Evolutionary conservation across 2,329 filamentous ascomycete genomes (phyloP).

Genomic region (Beauveria scarabaeidicola): DNA sequence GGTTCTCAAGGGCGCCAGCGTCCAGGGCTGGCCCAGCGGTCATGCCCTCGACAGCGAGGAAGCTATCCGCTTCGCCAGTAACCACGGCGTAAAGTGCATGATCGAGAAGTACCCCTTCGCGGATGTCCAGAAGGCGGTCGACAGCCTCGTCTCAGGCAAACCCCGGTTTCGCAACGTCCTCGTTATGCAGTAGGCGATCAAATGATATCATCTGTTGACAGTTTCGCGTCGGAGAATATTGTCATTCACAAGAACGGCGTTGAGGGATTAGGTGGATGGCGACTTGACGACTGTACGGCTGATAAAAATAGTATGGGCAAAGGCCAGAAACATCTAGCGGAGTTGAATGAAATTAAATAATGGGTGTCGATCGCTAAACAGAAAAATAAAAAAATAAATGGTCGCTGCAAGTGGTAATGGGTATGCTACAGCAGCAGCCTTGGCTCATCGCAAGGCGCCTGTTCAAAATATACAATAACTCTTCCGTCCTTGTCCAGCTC

Average conservation of each 20-base stretch:
- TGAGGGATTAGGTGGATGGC: neutral
- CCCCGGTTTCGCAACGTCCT: slow-evolving; percentile 39
- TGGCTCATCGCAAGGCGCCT: slow-evolving; percentile 28
- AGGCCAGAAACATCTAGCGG: neutral
- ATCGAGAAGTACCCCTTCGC: slow-evolving; percentile 55
- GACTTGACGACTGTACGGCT: neutral
- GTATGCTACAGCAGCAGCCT: slow-evolving; percentile 35
- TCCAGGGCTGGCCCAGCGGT: slow-evolving; percentile 57
- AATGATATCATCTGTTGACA: neutral
- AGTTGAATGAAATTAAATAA: neutral
- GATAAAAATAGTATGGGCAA: neutral
- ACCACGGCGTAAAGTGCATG: slow-evolving; percentile 55
- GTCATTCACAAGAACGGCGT: neutral
- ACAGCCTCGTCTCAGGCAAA: slow-evolving; percentile 31
- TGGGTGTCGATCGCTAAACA: neutral
- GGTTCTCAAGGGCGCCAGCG: slow-evolving; percentile 43
- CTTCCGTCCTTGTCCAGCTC: slow-evolving; percentile 26
- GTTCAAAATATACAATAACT: slow-evolving; percentile 28
- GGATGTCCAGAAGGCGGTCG: slow-evolving; percentile 37
- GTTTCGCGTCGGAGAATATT: no score
- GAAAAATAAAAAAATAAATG: neutral
- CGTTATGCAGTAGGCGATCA: slow-evolving; percentile 25
- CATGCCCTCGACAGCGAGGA: slow-evolving; percentile 56
- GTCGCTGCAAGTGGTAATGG: neutral
- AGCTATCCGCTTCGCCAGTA: slow-evolving; percentile 55